Evolutionary conservation across 208 protist genomes (phyloP).

Genomic region (Strigomonas culicis): DNA sequence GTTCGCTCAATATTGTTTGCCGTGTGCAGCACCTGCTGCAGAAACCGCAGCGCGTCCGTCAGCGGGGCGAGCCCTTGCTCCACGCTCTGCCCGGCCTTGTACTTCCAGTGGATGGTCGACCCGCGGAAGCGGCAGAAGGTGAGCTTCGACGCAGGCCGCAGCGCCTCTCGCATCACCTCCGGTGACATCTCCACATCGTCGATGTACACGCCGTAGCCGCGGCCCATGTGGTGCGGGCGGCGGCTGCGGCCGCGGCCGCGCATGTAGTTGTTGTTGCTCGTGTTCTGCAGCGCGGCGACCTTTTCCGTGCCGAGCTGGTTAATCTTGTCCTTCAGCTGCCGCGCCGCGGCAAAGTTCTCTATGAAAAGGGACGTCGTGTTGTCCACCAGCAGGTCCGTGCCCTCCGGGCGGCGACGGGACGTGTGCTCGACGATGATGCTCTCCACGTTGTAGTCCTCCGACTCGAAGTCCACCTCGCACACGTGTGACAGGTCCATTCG

Average conservation of each 20-base stretch:
- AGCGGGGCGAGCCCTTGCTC: constrained; percentile 79
- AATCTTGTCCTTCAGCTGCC: constrained; percentile 59
- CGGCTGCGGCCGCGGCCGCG: constrained; percentile 17
- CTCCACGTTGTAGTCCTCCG: constrained; percentile 84
- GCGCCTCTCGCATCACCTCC: constrained; percentile 35
- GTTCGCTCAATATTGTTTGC: constrained; percentile 81
- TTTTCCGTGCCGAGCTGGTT: constrained; percentile 37
- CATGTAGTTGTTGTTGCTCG: constrained; percentile 57
- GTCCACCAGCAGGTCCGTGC: constrained; percentile 73
- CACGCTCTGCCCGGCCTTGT: constrained; percentile 44
- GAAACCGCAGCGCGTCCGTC: constrained; percentile 72
- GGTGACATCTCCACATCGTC: constrained; percentile 12
- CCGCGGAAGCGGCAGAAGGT: constrained; percentile 76
- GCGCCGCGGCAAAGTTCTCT: constrained; percentile 86
- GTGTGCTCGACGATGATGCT: constrained; percentile 86
- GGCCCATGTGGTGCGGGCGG: constrained; percentile 15
- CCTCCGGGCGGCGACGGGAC: constrained; percentile 54
- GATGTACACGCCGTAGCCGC: not conserved
- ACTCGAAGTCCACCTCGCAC: constrained; percentile 72
- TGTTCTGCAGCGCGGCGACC: constrained; percentile 49
- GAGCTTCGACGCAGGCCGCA: constrained; percentile 64
- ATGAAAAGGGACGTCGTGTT: constrained; percentile 81
- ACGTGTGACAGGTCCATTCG: constrained; percentile 78
- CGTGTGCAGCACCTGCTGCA: constrained; percentile 74
- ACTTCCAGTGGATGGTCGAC: constrained; percentile 80